phyloP scores from a whole-genome alignment of 2,329 filamentous ascomycete species.

The Macrophomina pseudophaseolina region DNA sequence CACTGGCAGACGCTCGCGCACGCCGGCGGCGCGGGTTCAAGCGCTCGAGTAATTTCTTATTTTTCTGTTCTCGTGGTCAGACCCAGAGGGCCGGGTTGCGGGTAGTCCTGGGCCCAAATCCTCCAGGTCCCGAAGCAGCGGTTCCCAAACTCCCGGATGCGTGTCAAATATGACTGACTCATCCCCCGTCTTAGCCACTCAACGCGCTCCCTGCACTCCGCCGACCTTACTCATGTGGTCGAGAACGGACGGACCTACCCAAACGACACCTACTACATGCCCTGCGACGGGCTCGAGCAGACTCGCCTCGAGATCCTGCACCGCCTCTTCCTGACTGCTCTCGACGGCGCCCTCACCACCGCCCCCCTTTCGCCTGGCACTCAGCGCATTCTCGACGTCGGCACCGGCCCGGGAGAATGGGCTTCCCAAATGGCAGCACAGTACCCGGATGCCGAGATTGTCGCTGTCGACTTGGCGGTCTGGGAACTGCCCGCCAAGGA shows the following conservation, averaged over 20 bases:
- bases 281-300: conserved; percentile 70
- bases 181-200: conserved; percentile 32
- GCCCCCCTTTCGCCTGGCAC: conserved; percentile 36
- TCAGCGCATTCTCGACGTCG: conserved; percentile 47
- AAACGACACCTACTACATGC: conserved; percentile 68
- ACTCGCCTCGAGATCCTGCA: conserved; percentile 66
- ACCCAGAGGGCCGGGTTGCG: conserved; percentile 8
- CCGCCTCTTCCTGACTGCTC: conserved; percentile 61
- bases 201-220: conserved; percentile 46
- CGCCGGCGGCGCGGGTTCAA: background rate
- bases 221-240: conserved; percentile 61
- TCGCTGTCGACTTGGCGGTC: conserved; percentile 54
- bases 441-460: conserved; percentile 53
- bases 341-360: conserved; percentile 45
- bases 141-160: conserved; percentile 19
- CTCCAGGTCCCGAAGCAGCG: conserved; percentile 18
- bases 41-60: background rate
- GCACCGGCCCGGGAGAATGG: conserved; percentile 58
- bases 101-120: background rate
- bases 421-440: conserved; percentile 52
- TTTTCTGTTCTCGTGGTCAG: background rate
- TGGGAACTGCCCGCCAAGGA: conserved; percentile 53
- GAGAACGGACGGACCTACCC: conserved; percentile 68
- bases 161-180: conserved; percentile 17
- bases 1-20: background rate